Evolutionary conservation across 352 stramenopile genomes (phyloP), one percentile per base, ranked within the genome.

Genomic region (Stephanocyclus meneghinianus): DNA sequence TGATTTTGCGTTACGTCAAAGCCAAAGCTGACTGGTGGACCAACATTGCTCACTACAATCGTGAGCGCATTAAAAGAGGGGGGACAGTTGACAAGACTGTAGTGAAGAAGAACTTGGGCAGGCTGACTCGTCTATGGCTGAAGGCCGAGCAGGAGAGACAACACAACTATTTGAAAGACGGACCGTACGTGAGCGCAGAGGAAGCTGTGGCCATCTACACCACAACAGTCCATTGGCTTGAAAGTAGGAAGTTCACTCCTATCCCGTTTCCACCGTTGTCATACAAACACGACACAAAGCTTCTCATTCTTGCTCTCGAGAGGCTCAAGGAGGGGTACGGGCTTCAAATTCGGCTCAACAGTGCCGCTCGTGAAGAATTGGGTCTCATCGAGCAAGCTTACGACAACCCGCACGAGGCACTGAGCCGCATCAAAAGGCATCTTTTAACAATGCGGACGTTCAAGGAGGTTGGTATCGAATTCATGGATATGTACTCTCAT

Each of bases 241-340:
- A 99, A 91, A 98, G 93, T 74, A 93, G 98, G 51, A 99, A 99
- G 87, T 99, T 99, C 85, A 96, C 95, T 35, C 97, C 97, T 26
- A 99, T 99, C 83, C 97, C 97, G 18, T 99, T 99, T 84, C 97
- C 97, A 6, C 98, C 98, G 6, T 86, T 99, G 21, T 98, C 95
- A 30, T 99, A 99, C 95, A 99, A 99, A 88, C 97, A 99, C 83
- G 98, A 99, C 79, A 99, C 98, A 4, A 99, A 99, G 88, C 93
- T 99, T 59, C 86, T 99, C 42, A 99, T 99, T 78, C 87, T 99
- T 71, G 97, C 97, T 21, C 85, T 99, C 21, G 98, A 99, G 84
- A 92, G 97, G 11, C 89, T 99, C 47, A 99, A 99, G 87, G 98
- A 99, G 81, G 97, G 96, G 53, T 99, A 99, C 83, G 96, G 96